These are phyloP conservation scores for Cordyceps pruinosa DNA, from an alignment of 2,329 filamentous ascomycete species.

Conservation along the genomic window DNA sequence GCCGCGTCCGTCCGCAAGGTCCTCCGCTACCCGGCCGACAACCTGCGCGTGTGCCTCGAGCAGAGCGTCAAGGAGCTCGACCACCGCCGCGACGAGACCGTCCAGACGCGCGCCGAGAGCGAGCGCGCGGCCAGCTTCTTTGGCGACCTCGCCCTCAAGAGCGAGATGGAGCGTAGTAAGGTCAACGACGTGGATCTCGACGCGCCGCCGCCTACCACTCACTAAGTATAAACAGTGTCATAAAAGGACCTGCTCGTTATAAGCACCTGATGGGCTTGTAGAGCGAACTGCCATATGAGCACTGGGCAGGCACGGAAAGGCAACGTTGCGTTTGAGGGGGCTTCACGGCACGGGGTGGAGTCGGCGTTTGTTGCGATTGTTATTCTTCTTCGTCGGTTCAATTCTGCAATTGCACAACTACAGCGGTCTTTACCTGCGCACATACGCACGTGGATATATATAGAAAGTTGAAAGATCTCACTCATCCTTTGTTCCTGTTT, in stretches of 20 bases:
- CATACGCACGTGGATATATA: background rate
- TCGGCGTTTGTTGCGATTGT: constrained; percentile 7
- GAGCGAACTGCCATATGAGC: too few species aligned
- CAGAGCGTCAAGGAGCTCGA: constrained; percentile 79
- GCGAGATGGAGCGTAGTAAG: constrained; percentile 42
- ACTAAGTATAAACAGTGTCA: background rate
- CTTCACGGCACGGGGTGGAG: background rate
- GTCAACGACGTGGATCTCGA: constrained; percentile 51
- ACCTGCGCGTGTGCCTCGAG: constrained; percentile 75
- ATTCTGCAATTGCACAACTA: background rate
- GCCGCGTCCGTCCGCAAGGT: constrained; percentile 81
- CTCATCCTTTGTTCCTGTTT: background rate
- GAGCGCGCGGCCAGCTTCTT: constrained; percentile 89
- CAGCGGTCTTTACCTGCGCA: background rate
- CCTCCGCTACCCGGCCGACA: constrained; percentile 78
- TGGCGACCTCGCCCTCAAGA: constrained; percentile 68
- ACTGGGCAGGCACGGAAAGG: background rate
- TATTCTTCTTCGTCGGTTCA: background rate
- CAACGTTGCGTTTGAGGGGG: background rate
- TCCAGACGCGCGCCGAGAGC: constrained; percentile 74
- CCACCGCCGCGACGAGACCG: constrained; percentile 70
- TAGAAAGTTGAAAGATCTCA: background rate
- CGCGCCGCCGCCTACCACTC: constrained; percentile 36
- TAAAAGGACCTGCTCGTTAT: background rate
- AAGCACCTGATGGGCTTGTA: too few species aligned